Evolutionary conservation across 352 stramenopile genomes (phyloP), one percentile per base, ranked within the genome.

Genomic region (Thraustochytrium striatum): DNA sequence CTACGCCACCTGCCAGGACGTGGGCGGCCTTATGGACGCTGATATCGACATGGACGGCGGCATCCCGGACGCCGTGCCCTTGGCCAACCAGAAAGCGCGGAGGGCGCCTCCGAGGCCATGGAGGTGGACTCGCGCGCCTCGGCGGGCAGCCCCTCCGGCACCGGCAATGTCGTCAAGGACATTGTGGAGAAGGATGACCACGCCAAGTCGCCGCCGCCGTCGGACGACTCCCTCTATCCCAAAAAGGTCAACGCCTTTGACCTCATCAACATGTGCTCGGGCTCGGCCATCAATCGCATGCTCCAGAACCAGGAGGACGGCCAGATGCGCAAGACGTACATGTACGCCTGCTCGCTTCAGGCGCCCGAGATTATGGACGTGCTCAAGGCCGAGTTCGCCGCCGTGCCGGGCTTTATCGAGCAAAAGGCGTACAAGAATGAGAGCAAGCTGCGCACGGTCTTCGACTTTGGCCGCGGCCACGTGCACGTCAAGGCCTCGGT

Each of bases 171-270:
- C 11, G 65, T 75, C 3, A 30, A 30, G 11, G 65, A 75, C 52
- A 43, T 75, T n/a, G 65, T 61, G 1, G 65, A 75, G 39, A 75
- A 75, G 41, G 65, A 73, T 16, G 19, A 35, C 36, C 11, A 55
- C 16, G 21, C 2, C 39, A 73, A 36, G 44, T 36, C 41, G 35
- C 38, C 36, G 33, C 41, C n/a, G 47, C 11, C 11, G 35, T 28
- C 13, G 11, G 68, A 59, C 8, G 19, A 43, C 16, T 44, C 65
- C 16, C 30, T 33, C 19, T 87, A 86, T 0, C 83, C 90, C 36
- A 94, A 94, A 83, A 87, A 92, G 70, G 90, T 96, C 88, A 96
- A 96, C 81, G 90, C 91, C 33, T 95, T 95, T 69, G 91, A 95
- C 53, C 80, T 96, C 73, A 93, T 96, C 87, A 95, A 93, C 84